Base-by-base conservation (phyloP, 805 yeast genomes). In the Lipomyces starkeyi region DNA sequence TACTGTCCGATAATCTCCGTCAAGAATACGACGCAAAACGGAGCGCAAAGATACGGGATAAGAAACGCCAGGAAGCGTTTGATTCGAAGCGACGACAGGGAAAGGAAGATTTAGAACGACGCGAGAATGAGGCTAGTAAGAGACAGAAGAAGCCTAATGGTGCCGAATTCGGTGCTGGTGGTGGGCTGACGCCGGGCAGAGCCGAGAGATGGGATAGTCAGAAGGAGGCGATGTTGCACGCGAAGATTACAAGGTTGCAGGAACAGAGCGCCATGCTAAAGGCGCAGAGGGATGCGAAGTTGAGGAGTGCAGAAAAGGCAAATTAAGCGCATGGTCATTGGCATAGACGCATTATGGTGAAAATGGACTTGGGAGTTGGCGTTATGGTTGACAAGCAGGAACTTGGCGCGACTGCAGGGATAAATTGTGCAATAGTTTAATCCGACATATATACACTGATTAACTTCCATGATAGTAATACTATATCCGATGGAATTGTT, bases 1-100 rank as follows among this genome's bases (percentile, higher is more conserved):
- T 94, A 71, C 85, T 91, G 65, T 90, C 91, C 77, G 83, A 85
- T 40, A 90, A 91, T 66, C 93, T 94, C 80, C 85, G 97, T 78
- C 88, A 88, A 74, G 84, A 91, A 1, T 95, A 95, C 77, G 99
- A 95, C 76, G 43, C 55, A 22, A 63, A 64, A 47, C 61, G 69
- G 35, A 37, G 27, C 25, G 71, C 68, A 13, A 64, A 63, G 59
- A 52, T 56, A 47, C 52, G 62, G 27, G 62, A 49, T 8, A 58
- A 62, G 32, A 40, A 68, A 59, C 54, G 72, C 40, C 66, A 60
- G 52, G 70, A 54, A 27, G 62, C 58, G 58, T 69, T 64, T 49
- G 72, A 69, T 55, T 43, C 37, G 25, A 49, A 54, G 37, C 63
- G 72, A 32, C 49, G 69, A 43, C 55, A 54, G 27, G 67, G 64